phyloP scores from a whole-genome alignment of 108 stramenopile genomes.

The Fistulifera pelliculosa region DNA sequence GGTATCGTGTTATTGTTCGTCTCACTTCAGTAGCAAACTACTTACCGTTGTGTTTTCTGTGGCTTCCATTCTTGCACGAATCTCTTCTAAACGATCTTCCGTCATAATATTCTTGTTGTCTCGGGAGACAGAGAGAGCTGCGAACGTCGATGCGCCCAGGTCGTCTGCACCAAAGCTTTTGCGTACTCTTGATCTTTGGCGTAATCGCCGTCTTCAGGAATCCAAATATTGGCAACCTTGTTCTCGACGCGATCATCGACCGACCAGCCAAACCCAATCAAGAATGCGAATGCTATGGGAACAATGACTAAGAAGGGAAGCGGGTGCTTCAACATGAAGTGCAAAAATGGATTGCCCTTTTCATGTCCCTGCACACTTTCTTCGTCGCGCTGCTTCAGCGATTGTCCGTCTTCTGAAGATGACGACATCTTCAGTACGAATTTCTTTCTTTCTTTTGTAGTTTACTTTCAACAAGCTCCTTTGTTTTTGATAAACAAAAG shows the following conservation, averaged over 20 bases:
- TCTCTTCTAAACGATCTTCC: slow-evolving; percentile 16
- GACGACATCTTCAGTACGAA: too few species aligned
- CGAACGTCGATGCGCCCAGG: slow-evolving; percentile 7
- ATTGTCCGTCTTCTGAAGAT: too few species aligned
- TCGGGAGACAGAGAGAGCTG: slow-evolving; percentile 24
- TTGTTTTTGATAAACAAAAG: too few species aligned
- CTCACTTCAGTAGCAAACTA: background rate
- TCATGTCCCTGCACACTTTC: background rate
- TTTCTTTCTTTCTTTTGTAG: too few species aligned
- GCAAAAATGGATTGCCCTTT: slow-evolving; percentile 12
- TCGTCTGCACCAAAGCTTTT: slow-evolving; percentile 5
- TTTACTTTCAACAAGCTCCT: too few species aligned
- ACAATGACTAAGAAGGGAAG: slow-evolving; percentile 18
- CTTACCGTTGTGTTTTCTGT: slow-evolving; percentile 30
- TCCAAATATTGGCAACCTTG: slow-evolving; percentile 28
- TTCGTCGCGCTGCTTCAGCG: too few species aligned
- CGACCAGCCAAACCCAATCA: slow-evolving; percentile 16
- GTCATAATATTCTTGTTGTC: slow-evolving; percentile 28
- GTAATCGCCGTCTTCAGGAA: slow-evolving; percentile 12
- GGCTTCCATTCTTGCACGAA: slow-evolving; percentile 23
- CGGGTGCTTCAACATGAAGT: slow-evolving; percentile 6
- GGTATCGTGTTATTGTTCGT: background rate
- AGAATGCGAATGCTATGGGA: slow-evolving; percentile 17
- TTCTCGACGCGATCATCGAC: slow-evolving; percentile 27
- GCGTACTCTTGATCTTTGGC: slow-evolving; percentile 25